Percentiles rank a stretch among this genome's conserved stretches.
phyloP scores from a whole-genome alignment of 148 eudicot genomes.

The Chenopodium formosanum region DNA sequence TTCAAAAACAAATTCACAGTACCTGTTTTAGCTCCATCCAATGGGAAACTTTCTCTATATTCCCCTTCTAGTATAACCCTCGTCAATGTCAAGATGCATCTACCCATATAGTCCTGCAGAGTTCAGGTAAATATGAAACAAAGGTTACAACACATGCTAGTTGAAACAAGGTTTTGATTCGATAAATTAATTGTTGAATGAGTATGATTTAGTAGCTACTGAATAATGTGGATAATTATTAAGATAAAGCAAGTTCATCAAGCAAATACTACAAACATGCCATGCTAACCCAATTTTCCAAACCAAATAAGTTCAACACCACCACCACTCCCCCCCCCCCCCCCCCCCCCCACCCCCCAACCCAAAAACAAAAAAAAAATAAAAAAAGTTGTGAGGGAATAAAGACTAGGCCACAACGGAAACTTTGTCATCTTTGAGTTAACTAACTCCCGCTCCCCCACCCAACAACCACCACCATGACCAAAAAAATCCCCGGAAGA shows the following conservation, averaged over 20 bases:
- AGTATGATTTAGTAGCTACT: background rate
- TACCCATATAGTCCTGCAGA: slow-evolving; percentile 87
- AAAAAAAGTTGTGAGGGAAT: background rate
- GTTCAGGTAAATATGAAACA: background rate
- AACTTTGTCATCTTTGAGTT: no score
- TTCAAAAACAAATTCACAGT: slow-evolving; percentile 59
- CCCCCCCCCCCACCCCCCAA: no score
- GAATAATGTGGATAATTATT: background rate
- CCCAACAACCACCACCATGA: no score
- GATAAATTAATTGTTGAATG: background rate
- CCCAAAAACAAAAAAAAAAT: background rate
- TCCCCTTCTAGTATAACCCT: slow-evolving; percentile 87
- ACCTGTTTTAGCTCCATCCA: slow-evolving; percentile 83
- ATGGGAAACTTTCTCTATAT: slow-evolving; percentile 60
- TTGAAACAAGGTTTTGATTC: background rate
- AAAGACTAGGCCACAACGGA: no score
- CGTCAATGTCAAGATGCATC: slow-evolving; percentile 88
- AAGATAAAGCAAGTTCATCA: background rate
- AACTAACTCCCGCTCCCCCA: no score
- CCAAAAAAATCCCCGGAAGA: background rate
- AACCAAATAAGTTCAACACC: background rate
- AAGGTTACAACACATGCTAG: background rate
- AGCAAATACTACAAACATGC: background rate
- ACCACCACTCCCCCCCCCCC: background rate
- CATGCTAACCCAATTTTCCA: background rate